These are phyloP conservation scores for Gigaspora rosea DNA, from an alignment of 192 early-diverging fungal genomes.

Conservation along the genomic window DNA sequence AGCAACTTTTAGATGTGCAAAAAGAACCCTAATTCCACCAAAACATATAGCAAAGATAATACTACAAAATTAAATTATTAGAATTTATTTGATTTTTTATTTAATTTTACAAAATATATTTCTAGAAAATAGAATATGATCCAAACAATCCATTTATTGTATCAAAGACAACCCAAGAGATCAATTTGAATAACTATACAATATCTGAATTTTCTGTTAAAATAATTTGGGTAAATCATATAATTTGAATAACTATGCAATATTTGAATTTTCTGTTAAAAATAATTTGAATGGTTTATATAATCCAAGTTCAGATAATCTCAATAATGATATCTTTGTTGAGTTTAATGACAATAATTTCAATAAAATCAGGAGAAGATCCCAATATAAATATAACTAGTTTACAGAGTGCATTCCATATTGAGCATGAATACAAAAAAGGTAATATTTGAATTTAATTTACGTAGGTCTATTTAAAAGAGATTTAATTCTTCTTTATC, in stretches of 20 bases:
- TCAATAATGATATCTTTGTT: neutral
- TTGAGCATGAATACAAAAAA: slow-evolving; percentile 3
- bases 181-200: neutral
- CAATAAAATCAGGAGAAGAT: neutral
- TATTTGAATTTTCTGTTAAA: neutral
- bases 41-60: too few relatives aligned
- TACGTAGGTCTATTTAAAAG: slow-evolving; percentile 18
- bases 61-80: too few relatives aligned
- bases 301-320: neutral
- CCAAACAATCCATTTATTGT: too few relatives aligned
- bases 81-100: too few relatives aligned
- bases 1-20: too few relatives aligned
- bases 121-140: too few relatives aligned
- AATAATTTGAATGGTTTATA: neutral
- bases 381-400: neutral
- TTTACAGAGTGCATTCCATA: neutral
- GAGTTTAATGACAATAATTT: neutral
- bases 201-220: neutral
- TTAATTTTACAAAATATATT: too few relatives aligned
- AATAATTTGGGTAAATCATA: neutral
- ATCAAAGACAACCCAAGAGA: too few relatives aligned
- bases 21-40: too few relatives aligned
- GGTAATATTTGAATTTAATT: slow-evolving; percentile 10
- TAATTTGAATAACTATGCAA: neutral
- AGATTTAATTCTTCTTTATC: slow-evolving; percentile 17